Base-by-base conservation (phyloP, 2,329 filamentous ascomycete species). In the Penicillium brasilianum region DNA sequence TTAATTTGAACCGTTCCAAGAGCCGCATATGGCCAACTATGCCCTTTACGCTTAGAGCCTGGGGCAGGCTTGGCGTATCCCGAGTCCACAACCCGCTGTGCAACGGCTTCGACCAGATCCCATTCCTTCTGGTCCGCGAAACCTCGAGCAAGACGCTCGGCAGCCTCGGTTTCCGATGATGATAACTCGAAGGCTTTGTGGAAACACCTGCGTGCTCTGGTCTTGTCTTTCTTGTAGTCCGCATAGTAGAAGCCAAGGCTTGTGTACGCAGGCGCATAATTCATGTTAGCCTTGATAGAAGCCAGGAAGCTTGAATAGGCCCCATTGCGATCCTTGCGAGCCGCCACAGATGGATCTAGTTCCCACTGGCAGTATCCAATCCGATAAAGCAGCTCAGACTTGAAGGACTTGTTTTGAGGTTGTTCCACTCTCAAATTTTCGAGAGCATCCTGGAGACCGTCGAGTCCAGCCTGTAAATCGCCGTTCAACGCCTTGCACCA, bases 121-220 rank as follows among this genome's bases (percentile, higher is more conserved):
- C 95, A 99, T 71, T 99, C 95, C 39, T 91, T 88, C 66, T 93
- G 89, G 57, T 96, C 88, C 0, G 96, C 94, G 75, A 97, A 99
- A 0, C 88, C 88, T 61, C 87, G 86, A 1, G 95, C 93, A 16
- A 99, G 84, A 30, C 92, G 87, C 76, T 98, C 92, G 0, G 95
- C 95, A 37, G 95, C 92, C 67, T 90, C 84, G 0, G 97, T 86
- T 73, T 99, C 95, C 0, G 91, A 89, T 0, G 92, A 81, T 0
- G 95, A 99, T 3, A 99, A 81, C 75, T 99, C 95, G 53, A 99
- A 91, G 0, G 95, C 95, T 74, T 98, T 97, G 70, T 97, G 92
- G 71, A 98, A 98, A 74, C 94, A 98, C 65, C 91, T 89, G n/a
- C 91, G 86, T 9, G 94, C 92, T 72, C 96, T 85, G 71, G 89